Conservation (phyloP, 495 filamentous ascomycete species). For the Xylaria venustula region DNA sequence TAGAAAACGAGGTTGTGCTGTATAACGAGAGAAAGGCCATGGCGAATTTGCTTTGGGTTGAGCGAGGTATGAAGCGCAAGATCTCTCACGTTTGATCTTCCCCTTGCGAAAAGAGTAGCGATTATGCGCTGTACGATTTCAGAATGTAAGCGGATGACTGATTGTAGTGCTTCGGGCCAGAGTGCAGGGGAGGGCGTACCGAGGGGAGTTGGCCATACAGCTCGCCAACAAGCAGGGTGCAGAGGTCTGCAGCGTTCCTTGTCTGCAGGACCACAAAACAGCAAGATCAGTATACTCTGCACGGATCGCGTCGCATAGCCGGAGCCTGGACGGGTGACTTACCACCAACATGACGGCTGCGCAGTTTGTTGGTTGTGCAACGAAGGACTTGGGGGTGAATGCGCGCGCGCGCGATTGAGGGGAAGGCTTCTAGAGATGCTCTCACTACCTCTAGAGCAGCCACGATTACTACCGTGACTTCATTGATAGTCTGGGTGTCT, state of each 20-base stretch:
- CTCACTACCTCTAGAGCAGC: constrained; percentile 70
- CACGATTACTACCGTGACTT: constrained; percentile 63
- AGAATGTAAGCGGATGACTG: constrained; percentile 17
- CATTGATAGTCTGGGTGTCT: constrained; percentile 39
- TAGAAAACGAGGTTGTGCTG: constrained; percentile 86
- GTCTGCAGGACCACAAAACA: constrained; percentile 35
- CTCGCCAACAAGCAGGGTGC: constrained; percentile 82
- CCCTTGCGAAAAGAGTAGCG: constrained; percentile 69
- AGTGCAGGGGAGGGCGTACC: constrained; percentile 55
- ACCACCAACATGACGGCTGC: constrained; percentile 41
- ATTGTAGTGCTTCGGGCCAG: neutral
- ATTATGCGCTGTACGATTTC: constrained; percentile 63
- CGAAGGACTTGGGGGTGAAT: constrained; percentile 3
- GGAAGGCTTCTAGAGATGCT: constrained; percentile 63
- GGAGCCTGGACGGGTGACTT: constrained; percentile 22
- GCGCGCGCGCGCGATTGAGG: constrained; percentile 12
- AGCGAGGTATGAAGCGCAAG: constrained; percentile 68
- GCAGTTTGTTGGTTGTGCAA: constrained; percentile 9
- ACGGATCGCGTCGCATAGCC: neutral
- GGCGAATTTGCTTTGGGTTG: constrained; percentile 63
- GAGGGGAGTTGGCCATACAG: constrained; percentile 85
- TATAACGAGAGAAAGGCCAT: constrained; percentile 78
- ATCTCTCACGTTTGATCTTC: constrained; percentile 68
- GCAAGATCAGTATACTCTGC: neutral
- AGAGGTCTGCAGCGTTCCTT: constrained; percentile 73